Percentiles rank a stretch among this genome's conserved stretches.
Conservation (phyloP, 176 grass and related monocot species). For the Calamus simplicifolius region DNA sequence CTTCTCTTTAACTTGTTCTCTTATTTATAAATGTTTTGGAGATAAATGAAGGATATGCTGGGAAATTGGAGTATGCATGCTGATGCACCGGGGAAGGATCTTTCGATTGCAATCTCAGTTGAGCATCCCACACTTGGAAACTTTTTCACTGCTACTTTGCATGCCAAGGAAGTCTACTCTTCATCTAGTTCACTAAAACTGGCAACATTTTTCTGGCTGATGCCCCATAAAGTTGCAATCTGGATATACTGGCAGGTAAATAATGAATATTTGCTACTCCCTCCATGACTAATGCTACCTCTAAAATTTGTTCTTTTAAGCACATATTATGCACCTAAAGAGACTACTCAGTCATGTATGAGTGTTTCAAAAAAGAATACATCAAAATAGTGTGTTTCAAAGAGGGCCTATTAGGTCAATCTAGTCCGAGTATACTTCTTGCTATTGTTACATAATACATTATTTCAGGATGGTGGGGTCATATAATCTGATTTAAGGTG, state of each 20-base stretch:
- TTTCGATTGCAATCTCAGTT: constrained; percentile 70
- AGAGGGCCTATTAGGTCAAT: no score
- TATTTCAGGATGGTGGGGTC: no score
- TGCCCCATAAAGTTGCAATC: constrained; percentile 86
- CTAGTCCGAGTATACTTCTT: no score
- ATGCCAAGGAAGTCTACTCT: constrained; percentile 42
- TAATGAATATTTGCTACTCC: neutral
- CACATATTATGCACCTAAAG: no score
- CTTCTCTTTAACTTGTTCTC: constrained; percentile 1
- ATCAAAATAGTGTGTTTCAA: no score
- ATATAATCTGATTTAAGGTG: no score
- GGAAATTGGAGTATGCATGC: constrained; percentile 71
- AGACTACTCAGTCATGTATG: no score
- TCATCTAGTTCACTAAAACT: constrained; percentile 34
- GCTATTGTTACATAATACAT: no score
- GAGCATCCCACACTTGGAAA: constrained; percentile 74
- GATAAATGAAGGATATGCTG: constrained; percentile 63
- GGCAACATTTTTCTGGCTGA: constrained; percentile 80
- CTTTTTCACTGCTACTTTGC: constrained; percentile 76
- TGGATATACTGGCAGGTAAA: constrained; percentile 95
- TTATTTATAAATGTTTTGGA: constrained; percentile 18
- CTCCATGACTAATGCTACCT: neutral
- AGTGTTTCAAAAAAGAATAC: no score
- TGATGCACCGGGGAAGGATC: constrained; percentile 47
- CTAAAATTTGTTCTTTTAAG: no score